These are phyloP conservation scores for Ophiostoma quercus DNA, from an alignment of 2,329 filamentous ascomycete genomes.

Conservation along the genomic window DNA sequence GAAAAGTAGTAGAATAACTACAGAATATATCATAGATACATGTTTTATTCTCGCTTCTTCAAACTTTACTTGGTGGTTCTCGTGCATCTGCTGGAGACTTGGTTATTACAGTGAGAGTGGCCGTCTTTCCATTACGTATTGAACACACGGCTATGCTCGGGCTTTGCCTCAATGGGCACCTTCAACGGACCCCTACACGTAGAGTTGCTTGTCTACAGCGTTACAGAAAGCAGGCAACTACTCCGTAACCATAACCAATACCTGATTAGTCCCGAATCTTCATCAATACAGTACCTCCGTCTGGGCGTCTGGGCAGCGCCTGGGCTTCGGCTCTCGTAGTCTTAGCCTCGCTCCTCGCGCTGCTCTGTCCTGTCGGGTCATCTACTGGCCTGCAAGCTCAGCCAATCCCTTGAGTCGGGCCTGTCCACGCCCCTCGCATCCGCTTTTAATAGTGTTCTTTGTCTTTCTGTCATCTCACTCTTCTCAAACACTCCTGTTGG, in stretches of 20 bases:
- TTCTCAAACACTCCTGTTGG: neutral
- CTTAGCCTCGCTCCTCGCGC: neutral
- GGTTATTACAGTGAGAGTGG: neutral
- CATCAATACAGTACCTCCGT: neutral
- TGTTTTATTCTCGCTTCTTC: neutral
- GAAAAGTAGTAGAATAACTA: neutral
- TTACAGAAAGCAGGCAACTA: no score
- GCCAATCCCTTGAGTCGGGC: neutral
- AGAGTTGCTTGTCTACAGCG: neutral
- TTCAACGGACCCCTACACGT: neutral
- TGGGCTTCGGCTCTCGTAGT: neutral
- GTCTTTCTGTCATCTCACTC: neutral
- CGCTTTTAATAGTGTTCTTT: neutral
- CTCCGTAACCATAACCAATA: neutral
- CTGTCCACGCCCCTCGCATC: constrained; percentile 1
- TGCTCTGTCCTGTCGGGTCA: neutral
- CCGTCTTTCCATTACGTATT: neutral
- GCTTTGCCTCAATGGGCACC: neutral
- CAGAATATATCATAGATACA: neutral
- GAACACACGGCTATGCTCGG: neutral
- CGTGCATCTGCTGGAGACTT: neutral
- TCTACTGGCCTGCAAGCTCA: neutral
- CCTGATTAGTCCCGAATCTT: neutral
- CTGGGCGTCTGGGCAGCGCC: neutral
- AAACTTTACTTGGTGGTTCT: neutral